Conservation (phyloP, 1,139 yeast genomes). For the Saccharomyces hybrid region DNA sequence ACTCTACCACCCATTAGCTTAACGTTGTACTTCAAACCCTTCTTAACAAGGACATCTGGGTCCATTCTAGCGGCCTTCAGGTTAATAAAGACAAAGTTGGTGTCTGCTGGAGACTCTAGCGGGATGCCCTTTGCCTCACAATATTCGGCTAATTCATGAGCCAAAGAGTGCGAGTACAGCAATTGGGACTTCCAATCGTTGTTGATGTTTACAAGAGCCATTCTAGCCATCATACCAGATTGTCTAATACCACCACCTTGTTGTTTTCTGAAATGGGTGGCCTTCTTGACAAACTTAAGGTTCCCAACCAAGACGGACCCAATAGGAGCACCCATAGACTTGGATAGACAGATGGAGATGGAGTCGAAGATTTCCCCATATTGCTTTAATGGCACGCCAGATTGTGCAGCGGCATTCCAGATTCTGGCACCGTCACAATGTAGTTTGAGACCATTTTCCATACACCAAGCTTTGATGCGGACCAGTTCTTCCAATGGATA, state of each 20-base stretch:
- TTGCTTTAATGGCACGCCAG: constrained; percentile 62
- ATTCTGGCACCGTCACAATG: constrained; percentile 96
- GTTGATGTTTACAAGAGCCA: constrained; percentile 75
- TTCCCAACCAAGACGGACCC: constrained; percentile 84
- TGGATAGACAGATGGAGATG: constrained; percentile 81
- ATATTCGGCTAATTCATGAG: constrained; percentile 57
- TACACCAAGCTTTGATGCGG: constrained; percentile 66
- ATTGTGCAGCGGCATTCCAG: constrained; percentile 80
- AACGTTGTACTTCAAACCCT: constrained; percentile 55
- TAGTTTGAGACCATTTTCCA: constrained; percentile 51
- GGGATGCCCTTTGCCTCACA: constrained; percentile 49
- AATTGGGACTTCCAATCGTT: constrained; percentile 59
- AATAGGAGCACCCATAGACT: constrained; percentile 90
- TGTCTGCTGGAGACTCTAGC: constrained; percentile 70
- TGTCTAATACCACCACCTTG: constrained; percentile 95
- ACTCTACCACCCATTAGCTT: constrained; percentile 68
- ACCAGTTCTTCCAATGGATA: constrained; percentile 75
- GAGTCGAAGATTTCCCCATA: constrained; percentile 80
- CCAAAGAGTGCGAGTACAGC: constrained; percentile 54
- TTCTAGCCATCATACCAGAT: constrained; percentile 72
- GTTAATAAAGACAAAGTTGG: constrained; percentile 82
- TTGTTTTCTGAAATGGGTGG: constrained; percentile 86
- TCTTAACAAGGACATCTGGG: constrained; percentile 46
- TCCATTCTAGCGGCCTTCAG: constrained; percentile 51
- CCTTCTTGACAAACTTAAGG: constrained; percentile 52